Conservation (phyloP, 129 eudicot genomes). For the Flaveria linearis region DNA sequence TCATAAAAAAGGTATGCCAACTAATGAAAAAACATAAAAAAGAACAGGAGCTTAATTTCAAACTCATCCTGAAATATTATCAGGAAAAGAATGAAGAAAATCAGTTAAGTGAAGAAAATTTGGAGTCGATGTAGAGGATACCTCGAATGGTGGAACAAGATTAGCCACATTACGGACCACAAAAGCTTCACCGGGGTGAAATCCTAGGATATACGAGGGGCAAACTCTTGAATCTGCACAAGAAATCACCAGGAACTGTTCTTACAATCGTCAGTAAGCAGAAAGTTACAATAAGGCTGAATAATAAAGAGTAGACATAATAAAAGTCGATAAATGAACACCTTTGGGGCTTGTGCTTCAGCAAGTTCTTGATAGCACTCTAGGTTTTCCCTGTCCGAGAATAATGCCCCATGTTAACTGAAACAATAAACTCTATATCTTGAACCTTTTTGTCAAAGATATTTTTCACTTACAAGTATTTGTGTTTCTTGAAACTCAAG, state of each 20-base stretch:
- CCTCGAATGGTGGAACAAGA: constrained; percentile 92
- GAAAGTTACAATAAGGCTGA: neutral
- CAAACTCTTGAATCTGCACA: constrained; percentile 98
- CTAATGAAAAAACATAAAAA: neutral
- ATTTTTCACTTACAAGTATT: constrained; percentile 60
- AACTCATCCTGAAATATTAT: neutral
- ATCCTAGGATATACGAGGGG: constrained; percentile 79
- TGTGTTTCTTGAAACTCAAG: constrained; percentile 72
- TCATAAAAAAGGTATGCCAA: neutral
- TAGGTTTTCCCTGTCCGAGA: constrained; percentile 62
- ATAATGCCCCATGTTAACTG: neutral
- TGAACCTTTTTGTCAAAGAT: neutral
- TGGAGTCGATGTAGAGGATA: constrained; percentile 6
- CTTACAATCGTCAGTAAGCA: constrained; percentile 43
- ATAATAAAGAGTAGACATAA: neutral
- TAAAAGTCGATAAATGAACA: constrained; percentile 24
- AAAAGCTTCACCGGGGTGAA: constrained; percentile 97
- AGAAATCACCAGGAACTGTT: constrained; percentile 92
- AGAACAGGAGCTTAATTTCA: too few relatives aligned
- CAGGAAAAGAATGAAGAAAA: neutral
- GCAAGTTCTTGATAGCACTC: constrained; percentile 73
- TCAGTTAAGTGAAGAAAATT: neutral
- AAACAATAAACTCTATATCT: neutral
- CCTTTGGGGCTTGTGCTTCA: constrained; percentile 81
- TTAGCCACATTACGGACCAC: constrained; percentile 81